Conservation (phyloP, 257 asterid genomes). For the Linderniella brevidens region DNA sequence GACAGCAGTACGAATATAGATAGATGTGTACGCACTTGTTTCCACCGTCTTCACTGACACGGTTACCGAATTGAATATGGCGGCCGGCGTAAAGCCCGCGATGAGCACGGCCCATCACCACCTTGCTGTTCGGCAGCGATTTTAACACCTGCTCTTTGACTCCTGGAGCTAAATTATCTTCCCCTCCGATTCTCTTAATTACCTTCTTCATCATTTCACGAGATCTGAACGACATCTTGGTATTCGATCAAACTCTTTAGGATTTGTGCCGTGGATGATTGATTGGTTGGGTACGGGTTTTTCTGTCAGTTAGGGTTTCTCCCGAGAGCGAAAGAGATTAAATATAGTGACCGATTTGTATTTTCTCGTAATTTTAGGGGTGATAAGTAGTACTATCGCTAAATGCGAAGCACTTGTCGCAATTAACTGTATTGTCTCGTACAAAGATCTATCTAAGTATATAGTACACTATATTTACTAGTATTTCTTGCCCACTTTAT, state of each 20-base stretch:
- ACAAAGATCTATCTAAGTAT: no score
- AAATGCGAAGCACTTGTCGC: no score
- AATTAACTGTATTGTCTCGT: no score
- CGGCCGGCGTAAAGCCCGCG: constrained; percentile 90
- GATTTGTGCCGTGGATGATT: no score
- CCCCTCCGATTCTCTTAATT: constrained; percentile 70
- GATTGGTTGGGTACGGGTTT: no score
- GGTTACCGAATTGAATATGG: constrained; percentile 83
- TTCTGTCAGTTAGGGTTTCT: no score
- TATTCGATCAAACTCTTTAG: neutral
- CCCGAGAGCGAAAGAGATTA: no score
- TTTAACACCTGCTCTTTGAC: constrained; percentile 41
- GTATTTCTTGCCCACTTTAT: no score
- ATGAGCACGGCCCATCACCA: constrained; percentile 86
- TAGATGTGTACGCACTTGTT: constrained; percentile 43
- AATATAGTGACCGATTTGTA: no score
- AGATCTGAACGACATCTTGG: constrained; percentile 62
- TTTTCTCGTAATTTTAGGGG: no score
- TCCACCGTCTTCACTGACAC: constrained; percentile 85
- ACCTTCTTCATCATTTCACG: constrained; percentile 72
- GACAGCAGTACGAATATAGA: neutral
- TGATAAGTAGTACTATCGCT: no score
- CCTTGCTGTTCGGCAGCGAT: constrained; percentile 44
- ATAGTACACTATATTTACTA: no score
- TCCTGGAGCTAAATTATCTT: constrained; percentile 58